Evolutionary conservation across 306 rosid species (phyloP).

Genomic region (Abrus precatorius): DNA sequence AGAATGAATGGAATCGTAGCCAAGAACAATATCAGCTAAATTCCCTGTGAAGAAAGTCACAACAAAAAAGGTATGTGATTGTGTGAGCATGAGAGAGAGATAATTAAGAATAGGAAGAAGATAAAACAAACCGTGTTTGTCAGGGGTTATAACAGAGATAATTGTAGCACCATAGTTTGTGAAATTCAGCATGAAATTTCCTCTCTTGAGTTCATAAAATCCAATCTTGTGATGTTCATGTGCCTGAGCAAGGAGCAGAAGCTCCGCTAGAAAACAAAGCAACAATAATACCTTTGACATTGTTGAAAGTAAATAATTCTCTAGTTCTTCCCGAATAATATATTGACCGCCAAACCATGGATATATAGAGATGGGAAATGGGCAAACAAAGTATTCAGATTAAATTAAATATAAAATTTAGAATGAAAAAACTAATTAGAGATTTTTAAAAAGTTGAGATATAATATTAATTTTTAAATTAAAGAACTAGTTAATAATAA

Average conservation of each 20-base stretch:
- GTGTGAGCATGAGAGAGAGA: neutral
- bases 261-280: conserved; percentile 7
- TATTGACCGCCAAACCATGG: neutral
- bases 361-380: neutral
- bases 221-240: conserved; percentile 29
- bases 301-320: neutral
- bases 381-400: neutral
- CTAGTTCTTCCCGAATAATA: neutral
- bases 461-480: too few species aligned
- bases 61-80: neutral
- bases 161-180: conserved; percentile 59
- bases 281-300: conserved; percentile 39
- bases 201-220: conserved; percentile 45
- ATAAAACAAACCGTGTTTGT: conserved; percentile 49
- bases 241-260: conserved; percentile 27
- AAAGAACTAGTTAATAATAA: too few species aligned
- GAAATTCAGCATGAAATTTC: conserved; percentile 35
- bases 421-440: too few species aligned
- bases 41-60: conserved; percentile 39
- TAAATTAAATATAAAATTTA: too few species aligned
- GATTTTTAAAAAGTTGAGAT: too few species aligned
- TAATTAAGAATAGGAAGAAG: neutral
- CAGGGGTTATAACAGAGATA: conserved; percentile 44
- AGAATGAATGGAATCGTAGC: conserved; percentile 45
- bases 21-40: conserved; percentile 55